A percentile compares a stretch with the other conserved stretches of the same genome.
Evolutionary conservation across 2,329 filamentous ascomycete genomes (phyloP).

Genomic region (Penicillium sp.): DNA sequence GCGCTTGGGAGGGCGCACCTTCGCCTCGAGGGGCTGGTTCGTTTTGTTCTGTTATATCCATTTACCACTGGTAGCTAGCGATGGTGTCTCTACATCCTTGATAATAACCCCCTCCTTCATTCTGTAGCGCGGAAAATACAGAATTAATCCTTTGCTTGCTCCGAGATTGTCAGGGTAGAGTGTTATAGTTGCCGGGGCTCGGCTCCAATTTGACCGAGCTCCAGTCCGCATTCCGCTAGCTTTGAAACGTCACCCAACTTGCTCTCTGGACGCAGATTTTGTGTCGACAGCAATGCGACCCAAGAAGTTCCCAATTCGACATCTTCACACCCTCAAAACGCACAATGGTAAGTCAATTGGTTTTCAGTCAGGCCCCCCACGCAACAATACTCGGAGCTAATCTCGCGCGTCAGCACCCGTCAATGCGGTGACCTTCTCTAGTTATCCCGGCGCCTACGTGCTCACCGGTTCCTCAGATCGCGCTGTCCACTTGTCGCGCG

Average conservation of each 20-base stretch:
- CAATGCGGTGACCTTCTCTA: constrained; percentile 70
- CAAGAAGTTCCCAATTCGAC: constrained; percentile 38
- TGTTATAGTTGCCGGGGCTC: neutral
- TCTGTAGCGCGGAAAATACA: constrained; percentile 41
- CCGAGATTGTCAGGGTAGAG: neutral
- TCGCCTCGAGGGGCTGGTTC: constrained; percentile 29
- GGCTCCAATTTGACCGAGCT: constrained; percentile 14
- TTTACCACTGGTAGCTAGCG: constrained; percentile 43
- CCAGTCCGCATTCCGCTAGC: neutral
- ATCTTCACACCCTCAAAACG: constrained; percentile 45
- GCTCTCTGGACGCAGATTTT: neutral
- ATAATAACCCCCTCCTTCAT: constrained; percentile 44
- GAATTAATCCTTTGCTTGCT: constrained; percentile 37
- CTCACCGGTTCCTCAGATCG: constrained; percentile 85
- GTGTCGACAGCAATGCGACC: constrained; percentile 19
- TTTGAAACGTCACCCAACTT: neutral
- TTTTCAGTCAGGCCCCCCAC: neutral
- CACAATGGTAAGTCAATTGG: constrained; percentile 39
- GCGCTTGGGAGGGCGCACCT: constrained; percentile 33
- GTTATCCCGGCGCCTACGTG: constrained; percentile 70
- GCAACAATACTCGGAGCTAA: constrained; percentile 1
- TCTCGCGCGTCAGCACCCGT: constrained; percentile 56
- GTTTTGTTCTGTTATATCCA: constrained; percentile 35
- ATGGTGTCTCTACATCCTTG: constrained; percentile 41
- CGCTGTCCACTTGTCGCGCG: constrained; percentile 79